Percentiles rank a stretch among this genome's conserved stretches.
phyloP scores from a whole-genome alignment of 331 rosid genomes.

The Rhamnella rubrinervis region DNA sequence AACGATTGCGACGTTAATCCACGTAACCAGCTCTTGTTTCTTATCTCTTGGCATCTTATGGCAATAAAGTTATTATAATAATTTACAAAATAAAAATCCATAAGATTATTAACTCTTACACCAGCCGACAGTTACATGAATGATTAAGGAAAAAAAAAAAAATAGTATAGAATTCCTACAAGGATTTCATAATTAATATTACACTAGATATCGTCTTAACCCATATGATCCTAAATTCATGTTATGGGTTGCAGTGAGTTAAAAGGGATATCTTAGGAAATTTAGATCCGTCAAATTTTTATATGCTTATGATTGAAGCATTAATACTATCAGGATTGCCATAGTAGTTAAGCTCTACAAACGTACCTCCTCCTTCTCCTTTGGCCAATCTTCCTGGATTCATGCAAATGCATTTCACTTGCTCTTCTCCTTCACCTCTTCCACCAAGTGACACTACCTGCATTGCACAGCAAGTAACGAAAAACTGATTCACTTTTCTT shows the following conservation, averaged over 20 bases:
- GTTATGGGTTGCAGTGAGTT: neutral
- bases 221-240: neutral
- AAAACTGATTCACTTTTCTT: neutral
- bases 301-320: slow-evolving; percentile 69
- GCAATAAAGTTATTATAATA: too few relatives aligned
- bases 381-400: slow-evolving; percentile 92
- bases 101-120: too few relatives aligned
- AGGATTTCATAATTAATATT: neutral
- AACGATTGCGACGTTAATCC: too few relatives aligned
- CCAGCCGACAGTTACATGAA: neutral
- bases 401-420: slow-evolving; percentile 59
- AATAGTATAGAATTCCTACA: neutral
- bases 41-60: too few relatives aligned
- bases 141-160: neutral
- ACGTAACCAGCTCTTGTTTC: too few relatives aligned
- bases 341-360: slow-evolving; percentile 67
- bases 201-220: too few relatives aligned
- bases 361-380: slow-evolving; percentile 98
- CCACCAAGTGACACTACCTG: slow-evolving; percentile 66
- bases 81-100: too few relatives aligned
- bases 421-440: slow-evolving; percentile 36
- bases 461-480: neutral
- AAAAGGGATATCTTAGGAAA: neutral
- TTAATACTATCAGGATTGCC: slow-evolving; percentile 51
- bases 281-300: slow-evolving; percentile 17